These are phyloP conservation scores for Mollisia scopiformis DNA, from an alignment of 2,329 filamentous ascomycete genomes.

Conservation along the genomic window DNA sequence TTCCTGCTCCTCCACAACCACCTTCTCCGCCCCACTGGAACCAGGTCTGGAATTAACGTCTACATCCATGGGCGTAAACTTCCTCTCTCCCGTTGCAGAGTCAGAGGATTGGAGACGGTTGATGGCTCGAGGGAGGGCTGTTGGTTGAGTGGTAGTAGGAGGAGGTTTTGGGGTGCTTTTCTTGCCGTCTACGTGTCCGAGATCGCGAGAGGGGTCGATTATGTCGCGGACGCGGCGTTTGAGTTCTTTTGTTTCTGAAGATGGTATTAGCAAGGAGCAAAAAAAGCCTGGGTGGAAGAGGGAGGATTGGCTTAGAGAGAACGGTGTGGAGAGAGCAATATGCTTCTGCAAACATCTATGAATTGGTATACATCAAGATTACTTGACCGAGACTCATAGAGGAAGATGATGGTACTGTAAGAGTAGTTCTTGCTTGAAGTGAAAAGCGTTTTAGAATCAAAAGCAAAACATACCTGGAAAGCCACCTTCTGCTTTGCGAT, in stretches of 20 bases:
- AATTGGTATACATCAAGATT: too few relatives aligned
- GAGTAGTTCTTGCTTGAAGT: background rate
- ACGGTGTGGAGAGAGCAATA: background rate
- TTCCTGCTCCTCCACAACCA: background rate
- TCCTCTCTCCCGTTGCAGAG: background rate
- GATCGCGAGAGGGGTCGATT: constrained; percentile 74
- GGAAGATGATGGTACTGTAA: background rate
- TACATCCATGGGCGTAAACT: constrained; percentile 24
- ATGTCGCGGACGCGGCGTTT: constrained; percentile 84
- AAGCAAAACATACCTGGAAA: constrained; percentile 67
- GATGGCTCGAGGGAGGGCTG: constrained; percentile 4
- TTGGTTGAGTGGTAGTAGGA: background rate
- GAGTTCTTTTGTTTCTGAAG: constrained; percentile 78
- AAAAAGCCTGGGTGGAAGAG: background rate
- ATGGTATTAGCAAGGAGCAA: background rate
- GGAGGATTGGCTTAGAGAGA: background rate
- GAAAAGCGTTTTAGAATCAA: background rate
- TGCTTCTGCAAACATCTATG: too few relatives aligned
- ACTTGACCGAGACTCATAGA: background rate
- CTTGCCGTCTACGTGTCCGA: constrained; percentile 78
- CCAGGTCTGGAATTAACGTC: constrained; percentile 14
- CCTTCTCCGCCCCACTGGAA: background rate
- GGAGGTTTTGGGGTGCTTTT: constrained; percentile 12
- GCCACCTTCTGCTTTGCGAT: constrained; percentile 82
- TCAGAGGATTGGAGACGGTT: constrained; percentile 11